Conservation (phyloP, 1,139 yeast genomes). For the Suhomyces panamericanus region DNA sequence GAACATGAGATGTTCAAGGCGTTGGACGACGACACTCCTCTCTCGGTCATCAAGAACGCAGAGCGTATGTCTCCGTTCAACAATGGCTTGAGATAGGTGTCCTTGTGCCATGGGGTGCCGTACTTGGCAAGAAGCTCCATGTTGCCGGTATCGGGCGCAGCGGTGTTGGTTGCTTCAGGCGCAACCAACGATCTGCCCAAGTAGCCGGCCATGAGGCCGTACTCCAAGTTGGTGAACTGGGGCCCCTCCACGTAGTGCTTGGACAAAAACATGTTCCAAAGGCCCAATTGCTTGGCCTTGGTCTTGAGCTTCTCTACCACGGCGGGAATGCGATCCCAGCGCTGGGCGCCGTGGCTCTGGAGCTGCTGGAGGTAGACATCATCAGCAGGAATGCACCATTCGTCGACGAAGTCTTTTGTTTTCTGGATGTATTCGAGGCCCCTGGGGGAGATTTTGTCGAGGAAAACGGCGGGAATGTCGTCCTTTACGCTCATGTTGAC, state of each 20-base stretch:
- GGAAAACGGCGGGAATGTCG: slow-evolving; percentile 47
- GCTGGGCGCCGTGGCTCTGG: slow-evolving; percentile 35
- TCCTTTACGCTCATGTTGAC: slow-evolving; percentile 34
- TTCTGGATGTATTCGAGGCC: slow-evolving; percentile 54
- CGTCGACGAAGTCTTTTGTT: slow-evolving; percentile 54
- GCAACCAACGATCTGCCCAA: slow-evolving; percentile 59
- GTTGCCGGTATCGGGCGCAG: slow-evolving; percentile 76
- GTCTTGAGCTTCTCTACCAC: slow-evolving; percentile 53
- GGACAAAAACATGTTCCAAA: slow-evolving; percentile 68
- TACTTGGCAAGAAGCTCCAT: slow-evolving; percentile 68
- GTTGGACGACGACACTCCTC: slow-evolving; percentile 64
- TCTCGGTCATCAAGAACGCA: slow-evolving; percentile 73
- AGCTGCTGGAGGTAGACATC: slow-evolving; percentile 43
- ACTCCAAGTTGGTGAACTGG: slow-evolving; percentile 65
- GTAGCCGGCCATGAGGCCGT: slow-evolving; percentile 70
- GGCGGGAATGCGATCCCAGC: slow-evolving; percentile 56
- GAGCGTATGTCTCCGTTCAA: slow-evolving; percentile 61
- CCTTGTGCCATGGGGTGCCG: slow-evolving; percentile 54
- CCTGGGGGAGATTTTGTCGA: slow-evolving; percentile 46
- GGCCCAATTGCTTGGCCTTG: slow-evolving; percentile 56
- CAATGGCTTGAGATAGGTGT: slow-evolving; percentile 56
- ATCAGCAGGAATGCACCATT: slow-evolving; percentile 63
- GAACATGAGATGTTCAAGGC: slow-evolving; percentile 61
- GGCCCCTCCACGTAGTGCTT: slow-evolving; percentile 61
- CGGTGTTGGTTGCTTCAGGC: slow-evolving; percentile 64